Evolutionary conservation across 768 basidiomycete genomes (phyloP).

Genomic region (Suillus hirtellus): DNA sequence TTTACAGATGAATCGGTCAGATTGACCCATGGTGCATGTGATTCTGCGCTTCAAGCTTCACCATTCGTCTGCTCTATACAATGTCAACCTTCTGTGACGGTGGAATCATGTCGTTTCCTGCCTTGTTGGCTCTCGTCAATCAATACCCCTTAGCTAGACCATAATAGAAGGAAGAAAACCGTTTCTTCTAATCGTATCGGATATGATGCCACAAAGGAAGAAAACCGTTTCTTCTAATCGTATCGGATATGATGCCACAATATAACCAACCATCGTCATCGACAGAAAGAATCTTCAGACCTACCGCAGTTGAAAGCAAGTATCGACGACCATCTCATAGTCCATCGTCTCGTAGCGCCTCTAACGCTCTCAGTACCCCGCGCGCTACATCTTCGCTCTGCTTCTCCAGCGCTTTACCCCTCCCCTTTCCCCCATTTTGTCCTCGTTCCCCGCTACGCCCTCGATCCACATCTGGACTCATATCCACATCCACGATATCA

Average conservation of each 20-base stretch:
- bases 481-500: not conserved
- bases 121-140: not conserved
- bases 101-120: not conserved
- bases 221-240: not conserved
- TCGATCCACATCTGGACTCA: not conserved
- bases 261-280: not conserved
- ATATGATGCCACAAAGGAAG: not conserved
- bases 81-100: too few relatives aligned
- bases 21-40: too few relatives aligned
- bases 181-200: not conserved
- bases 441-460: not conserved
- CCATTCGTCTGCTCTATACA: too few relatives aligned
- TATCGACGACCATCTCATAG: slow-evolving; percentile 28
- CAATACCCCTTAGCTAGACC: not conserved
- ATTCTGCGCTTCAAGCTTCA: too few relatives aligned
- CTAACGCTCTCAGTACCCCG: slow-evolving; percentile 56
- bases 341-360: slow-evolving; percentile 32
- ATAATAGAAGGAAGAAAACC: not conserved
- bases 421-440: slow-evolving; percentile 3
- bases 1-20: too few relatives aligned
- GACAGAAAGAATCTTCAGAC: not conserved
- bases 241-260: not conserved
- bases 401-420: slow-evolving; percentile 23
- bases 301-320: not conserved
- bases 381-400: slow-evolving; percentile 45